phyloP scores from a whole-genome alignment of 129 eudicot genomes.

The Daucus carota region DNA sequence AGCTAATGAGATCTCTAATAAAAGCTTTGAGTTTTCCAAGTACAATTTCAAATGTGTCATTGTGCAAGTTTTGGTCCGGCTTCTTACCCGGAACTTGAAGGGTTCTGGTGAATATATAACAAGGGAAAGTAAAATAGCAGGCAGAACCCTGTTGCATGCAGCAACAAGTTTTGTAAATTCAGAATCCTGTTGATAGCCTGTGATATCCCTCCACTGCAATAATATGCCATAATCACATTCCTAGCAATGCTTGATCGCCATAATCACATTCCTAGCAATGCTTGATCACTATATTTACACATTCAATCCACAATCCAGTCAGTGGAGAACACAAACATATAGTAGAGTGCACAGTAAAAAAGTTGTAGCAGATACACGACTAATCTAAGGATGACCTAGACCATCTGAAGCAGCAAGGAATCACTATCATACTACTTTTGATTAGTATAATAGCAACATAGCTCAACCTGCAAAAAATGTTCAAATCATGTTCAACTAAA shows the following conservation, averaged over 20 bases:
- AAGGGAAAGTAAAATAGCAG: constrained; percentile 1
- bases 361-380: neutral
- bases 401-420: neutral
- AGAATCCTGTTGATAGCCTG: neutral
- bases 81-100: too few relatives aligned
- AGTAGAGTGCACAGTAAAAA: neutral
- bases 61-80: too few relatives aligned
- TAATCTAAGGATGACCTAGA: neutral
- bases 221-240: neutral
- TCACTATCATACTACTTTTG: too few relatives aligned
- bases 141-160: neutral
- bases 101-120: neutral
- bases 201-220: neutral
- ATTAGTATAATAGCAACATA: too few relatives aligned
- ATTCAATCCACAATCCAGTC: neutral
- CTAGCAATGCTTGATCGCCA: neutral
- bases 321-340: neutral
- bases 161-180: neutral
- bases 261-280: too few relatives aligned
- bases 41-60: too few relatives aligned
- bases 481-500: too few relatives aligned
- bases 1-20: too few relatives aligned
- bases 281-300: too few relatives aligned
- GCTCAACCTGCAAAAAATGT: too few relatives aligned
- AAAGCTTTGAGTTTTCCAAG: too few relatives aligned